Percentiles rank a stretch among this genome's conserved stretches.
Evolutionary conservation across 1,284 basidiomycete species (phyloP).

Genomic region (Ustilago esculenta): DNA sequence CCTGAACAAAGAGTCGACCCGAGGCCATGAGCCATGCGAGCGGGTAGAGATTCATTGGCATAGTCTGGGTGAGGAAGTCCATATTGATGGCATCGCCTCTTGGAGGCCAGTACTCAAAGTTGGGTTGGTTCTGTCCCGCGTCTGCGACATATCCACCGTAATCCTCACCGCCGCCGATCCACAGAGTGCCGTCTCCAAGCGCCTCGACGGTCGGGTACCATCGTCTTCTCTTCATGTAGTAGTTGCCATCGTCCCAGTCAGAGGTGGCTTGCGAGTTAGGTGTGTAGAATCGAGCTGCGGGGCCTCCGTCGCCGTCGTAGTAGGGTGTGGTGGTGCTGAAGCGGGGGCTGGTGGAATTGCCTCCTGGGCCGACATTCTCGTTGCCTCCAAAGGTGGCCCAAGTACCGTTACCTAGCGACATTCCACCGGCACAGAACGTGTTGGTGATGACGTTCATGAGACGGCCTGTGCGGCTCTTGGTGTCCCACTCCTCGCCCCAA

Average conservation of each 20-base stretch:
- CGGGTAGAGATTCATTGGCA: slow-evolving; percentile 58
- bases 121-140: slow-evolving; percentile 38
- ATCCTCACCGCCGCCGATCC: slow-evolving; percentile 35
- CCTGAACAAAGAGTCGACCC: slow-evolving; percentile 56
- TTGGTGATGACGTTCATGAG: slow-evolving; percentile 65
- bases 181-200: slow-evolving; percentile 40
- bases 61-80: slow-evolving; percentile 35
- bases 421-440: slow-evolving; percentile 67
- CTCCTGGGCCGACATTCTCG: slow-evolving; percentile 59
- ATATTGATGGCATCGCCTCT: slow-evolving; percentile 34
- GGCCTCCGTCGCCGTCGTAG: slow-evolving; percentile 41
- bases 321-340: slow-evolving; percentile 30
- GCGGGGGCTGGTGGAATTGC: slow-evolving; percentile 35
- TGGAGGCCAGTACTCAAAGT: slow-evolving; percentile 45
- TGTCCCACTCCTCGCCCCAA: slow-evolving; percentile 55
- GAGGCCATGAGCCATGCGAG: slow-evolving; percentile 56
- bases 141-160: slow-evolving; percentile 42
- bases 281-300: slow-evolving; percentile 40
- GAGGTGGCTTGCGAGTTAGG: slow-evolving; percentile 16
- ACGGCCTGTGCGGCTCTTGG: slow-evolving; percentile 39
- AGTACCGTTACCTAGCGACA: slow-evolving; percentile 63
- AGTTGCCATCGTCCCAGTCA: slow-evolving; percentile 35
- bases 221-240: slow-evolving; percentile 32
- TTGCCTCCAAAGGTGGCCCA: slow-evolving; percentile 66
- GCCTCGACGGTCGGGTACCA: slow-evolving; percentile 49